phyloP scores from a whole-genome alignment of 1,284 basidiomycete genomes.

The Pseudozyma thailandica region DNA sequence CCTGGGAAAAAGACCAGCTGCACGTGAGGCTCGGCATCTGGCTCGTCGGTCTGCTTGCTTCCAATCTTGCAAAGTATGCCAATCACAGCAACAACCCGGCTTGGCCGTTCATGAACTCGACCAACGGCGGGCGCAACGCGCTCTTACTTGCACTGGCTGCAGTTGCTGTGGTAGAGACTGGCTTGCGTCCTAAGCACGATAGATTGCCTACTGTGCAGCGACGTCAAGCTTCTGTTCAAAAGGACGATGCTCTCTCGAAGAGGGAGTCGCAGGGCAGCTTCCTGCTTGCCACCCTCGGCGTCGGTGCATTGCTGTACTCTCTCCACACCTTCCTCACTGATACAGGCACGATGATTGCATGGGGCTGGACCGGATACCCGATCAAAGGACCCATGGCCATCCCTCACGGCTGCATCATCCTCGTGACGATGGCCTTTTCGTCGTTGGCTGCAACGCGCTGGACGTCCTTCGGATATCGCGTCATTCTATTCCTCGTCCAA shows the following conservation, averaged over 20 bases:
- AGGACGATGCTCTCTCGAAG: not conserved
- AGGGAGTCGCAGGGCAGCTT: slow-evolving; percentile 19
- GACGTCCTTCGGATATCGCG: slow-evolving; percentile 28
- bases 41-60: slow-evolving; percentile 56
- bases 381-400: slow-evolving; percentile 74
- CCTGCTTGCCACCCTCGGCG: slow-evolving; percentile 36
- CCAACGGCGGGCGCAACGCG: slow-evolving; percentile 60
- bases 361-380: slow-evolving; percentile 92
- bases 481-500: slow-evolving; percentile 31
- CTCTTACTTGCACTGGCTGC: slow-evolving; percentile 42
- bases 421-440: slow-evolving; percentile 46
- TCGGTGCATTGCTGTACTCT: slow-evolving; percentile 52
- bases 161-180: slow-evolving; percentile 31
- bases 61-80: slow-evolving; percentile 58
- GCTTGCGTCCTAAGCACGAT: slow-evolving; percentile 25
- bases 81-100: slow-evolving; percentile 66
- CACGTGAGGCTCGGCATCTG: slow-evolving; percentile 41
- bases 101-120: slow-evolving; percentile 60
- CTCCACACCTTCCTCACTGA: slow-evolving; percentile 83
- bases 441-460: slow-evolving; percentile 70
- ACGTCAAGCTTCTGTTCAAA: slow-evolving; percentile 6
- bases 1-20: slow-evolving; percentile 56
- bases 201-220: slow-evolving; percentile 20
- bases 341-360: slow-evolving; percentile 83
- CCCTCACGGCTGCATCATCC: slow-evolving; percentile 73